Evolutionary conservation across 2,329 filamentous ascomycete genomes (phyloP).

Genomic region (Colletotrichum viniferum): DNA sequence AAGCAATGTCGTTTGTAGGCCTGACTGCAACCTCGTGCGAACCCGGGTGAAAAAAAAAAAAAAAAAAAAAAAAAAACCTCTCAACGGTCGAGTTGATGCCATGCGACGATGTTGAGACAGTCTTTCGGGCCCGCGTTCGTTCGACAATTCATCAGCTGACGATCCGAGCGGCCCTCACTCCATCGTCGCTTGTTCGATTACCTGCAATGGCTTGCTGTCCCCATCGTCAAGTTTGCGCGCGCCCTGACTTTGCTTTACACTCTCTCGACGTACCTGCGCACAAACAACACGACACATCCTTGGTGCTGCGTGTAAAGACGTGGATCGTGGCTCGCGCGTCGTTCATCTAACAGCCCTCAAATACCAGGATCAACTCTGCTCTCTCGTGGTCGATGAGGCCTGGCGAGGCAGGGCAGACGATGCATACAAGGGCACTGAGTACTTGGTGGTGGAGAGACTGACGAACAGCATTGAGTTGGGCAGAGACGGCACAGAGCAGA

Average conservation of each 20-base stretch:
- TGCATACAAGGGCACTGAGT: background rate
- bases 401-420: background rate
- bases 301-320: background rate
- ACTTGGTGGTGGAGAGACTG: background rate
- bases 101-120: constrained; percentile 1
- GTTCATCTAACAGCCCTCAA: background rate
- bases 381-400: constrained; percentile 1
- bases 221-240: background rate
- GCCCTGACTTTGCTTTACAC: background rate
- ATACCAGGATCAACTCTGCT: constrained; percentile 4
- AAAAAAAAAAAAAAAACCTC: no score
- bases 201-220: background rate
- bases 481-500: background rate
- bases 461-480: constrained; percentile 1
- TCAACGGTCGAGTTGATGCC: background rate
- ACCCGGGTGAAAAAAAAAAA: no score
- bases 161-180: background rate
- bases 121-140: background rate
- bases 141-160: constrained; percentile 5
- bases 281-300: background rate
- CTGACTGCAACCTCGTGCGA: background rate
- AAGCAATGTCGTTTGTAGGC: background rate
- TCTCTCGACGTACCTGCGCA: background rate
- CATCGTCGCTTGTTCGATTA: background rate
- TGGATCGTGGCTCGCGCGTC: background rate